These are phyloP conservation scores for Suillus brevipes DNA, from an alignment of 768 basidiomycete species.

Conservation along the genomic window DNA sequence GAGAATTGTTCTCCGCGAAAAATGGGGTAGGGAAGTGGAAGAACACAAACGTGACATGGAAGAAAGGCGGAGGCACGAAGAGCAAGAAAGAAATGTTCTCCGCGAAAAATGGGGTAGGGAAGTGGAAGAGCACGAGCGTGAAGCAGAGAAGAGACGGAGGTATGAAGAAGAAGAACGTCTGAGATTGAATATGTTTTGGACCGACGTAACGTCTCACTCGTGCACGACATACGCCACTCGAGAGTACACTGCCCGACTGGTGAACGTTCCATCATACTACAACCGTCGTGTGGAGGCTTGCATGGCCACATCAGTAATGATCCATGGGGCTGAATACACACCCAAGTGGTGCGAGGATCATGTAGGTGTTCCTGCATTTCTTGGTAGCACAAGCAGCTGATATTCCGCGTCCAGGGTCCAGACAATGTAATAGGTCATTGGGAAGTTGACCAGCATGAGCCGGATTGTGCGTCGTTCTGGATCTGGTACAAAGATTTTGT, in stretches of 20 bases:
- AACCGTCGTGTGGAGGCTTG: constrained; percentile 22
- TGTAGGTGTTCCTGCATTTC: constrained; percentile 12
- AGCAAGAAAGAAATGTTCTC: too few species aligned
- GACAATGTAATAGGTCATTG: constrained; percentile 25
- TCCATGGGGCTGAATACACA: constrained; percentile 21
- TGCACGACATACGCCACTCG: constrained; percentile 30
- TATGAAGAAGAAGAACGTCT: constrained; percentile 22
- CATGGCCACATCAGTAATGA: constrained; percentile 20
- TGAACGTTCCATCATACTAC: constrained; percentile 30
- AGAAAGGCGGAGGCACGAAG: too few species aligned
- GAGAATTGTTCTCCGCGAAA: too few species aligned
- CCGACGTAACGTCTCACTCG: constrained; percentile 15
- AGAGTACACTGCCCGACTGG: constrained; percentile 30
- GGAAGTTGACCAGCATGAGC: constrained; percentile 26
- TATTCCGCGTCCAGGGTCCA: constrained; percentile 14
- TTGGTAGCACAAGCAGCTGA: background rate
- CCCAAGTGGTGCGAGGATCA: constrained; percentile 24
- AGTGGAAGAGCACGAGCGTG: too few species aligned
- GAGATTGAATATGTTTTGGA: constrained; percentile 27
- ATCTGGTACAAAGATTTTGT: constrained; percentile 22
- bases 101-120: too few species aligned
- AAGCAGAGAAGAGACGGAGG: background rate
- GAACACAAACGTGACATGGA: too few species aligned
- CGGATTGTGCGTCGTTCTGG: constrained; percentile 28
- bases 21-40: too few species aligned